Evolutionary conservation across 345 rosid species (phyloP), one percentile per base, ranked within the genome.

Genomic region (Citrus mangshanensis): DNA sequence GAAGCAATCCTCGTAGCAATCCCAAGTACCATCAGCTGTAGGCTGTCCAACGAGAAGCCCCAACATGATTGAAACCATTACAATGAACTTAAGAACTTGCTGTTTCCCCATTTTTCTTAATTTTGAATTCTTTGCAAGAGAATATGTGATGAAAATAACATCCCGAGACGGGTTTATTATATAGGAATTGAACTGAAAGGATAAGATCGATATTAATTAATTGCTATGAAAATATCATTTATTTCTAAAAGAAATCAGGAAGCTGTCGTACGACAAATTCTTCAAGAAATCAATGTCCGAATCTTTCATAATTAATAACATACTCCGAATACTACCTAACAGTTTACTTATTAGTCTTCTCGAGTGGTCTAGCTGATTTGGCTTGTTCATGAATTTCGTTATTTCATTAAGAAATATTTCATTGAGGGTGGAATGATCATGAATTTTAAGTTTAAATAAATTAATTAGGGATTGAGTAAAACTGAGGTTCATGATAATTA

Each of bases 1-100:
- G 74, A 78, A 82, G 75, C 87, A 86, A 10, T 21, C 25, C 46
- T 1, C 35, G 66, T 82, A 84, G 75, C 89, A 84, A 27, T 56
- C 65, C 46, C 46, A 9, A 13, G 8, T 7, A 58, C 65, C 76
- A 66, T 38, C 25, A 7, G 85, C 86, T 30, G 73, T 28, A 9
- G 78, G 0, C 35, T 5, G 8, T 37, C 38, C 38, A 62, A 78
- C 56, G 10, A 80, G 18, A 63, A 82, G n/a, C 12, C 77, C 62
- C 77, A 88, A 27, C 58, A 88, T 72, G 40, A 86, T 16, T 13
- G 78, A 75, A 22, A 56, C 78, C 51, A 75, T 70, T 16, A 46
- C 7, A 46, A 70, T 5, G 6, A 14, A 27, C n/a, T 27, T 10
- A 27, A 70, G 49, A 9, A 10, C 37, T 24, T 24, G 14, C 5